Evolutionary conservation across 2,329 filamentous ascomycete species (phyloP).

Genomic region (Ophiocordyceps robertsii): DNA sequence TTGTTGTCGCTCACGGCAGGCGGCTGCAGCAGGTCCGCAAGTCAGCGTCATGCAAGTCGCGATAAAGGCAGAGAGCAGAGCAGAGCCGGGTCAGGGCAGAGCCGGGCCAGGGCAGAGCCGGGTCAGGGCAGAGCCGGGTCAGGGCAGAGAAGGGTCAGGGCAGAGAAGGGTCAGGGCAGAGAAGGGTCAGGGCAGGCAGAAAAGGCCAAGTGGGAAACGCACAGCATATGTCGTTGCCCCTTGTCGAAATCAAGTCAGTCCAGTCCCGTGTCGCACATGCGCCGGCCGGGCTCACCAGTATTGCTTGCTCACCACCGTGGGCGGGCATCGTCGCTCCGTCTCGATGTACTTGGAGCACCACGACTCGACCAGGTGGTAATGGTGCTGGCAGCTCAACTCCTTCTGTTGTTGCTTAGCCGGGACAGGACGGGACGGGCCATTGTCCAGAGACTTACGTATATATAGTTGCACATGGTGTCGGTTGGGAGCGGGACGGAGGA

Average conservation of each 20-base stretch:
- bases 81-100: neutral
- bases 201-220: constrained; percentile 10
- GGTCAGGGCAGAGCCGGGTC: neutral
- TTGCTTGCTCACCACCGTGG: constrained; percentile 29
- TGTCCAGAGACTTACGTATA: constrained; percentile 22
- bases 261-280: constrained; percentile 6
- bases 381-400: constrained; percentile 35
- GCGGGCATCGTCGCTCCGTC: constrained; percentile 27
- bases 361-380: constrained; percentile 34
- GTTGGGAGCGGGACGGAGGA: too few relatives aligned
- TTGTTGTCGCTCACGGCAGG: constrained; percentile 24
- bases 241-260: constrained; percentile 11
- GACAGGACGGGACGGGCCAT: neutral
- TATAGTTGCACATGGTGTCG: constrained; percentile 37
- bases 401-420: constrained; percentile 21
- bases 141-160: neutral
- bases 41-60: constrained; percentile 6
- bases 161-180: neutral
- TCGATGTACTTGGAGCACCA: constrained; percentile 32
- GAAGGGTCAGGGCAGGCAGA: too few relatives aligned
- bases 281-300: constrained; percentile 22
- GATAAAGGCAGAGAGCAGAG: neutral
- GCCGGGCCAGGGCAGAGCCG: neutral
- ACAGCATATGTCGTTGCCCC: constrained; percentile 32
- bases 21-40: constrained; percentile 13